phyloP scores from a whole-genome alignment of 208 protist species.

The Trypanosomatidae sp. region DNA sequence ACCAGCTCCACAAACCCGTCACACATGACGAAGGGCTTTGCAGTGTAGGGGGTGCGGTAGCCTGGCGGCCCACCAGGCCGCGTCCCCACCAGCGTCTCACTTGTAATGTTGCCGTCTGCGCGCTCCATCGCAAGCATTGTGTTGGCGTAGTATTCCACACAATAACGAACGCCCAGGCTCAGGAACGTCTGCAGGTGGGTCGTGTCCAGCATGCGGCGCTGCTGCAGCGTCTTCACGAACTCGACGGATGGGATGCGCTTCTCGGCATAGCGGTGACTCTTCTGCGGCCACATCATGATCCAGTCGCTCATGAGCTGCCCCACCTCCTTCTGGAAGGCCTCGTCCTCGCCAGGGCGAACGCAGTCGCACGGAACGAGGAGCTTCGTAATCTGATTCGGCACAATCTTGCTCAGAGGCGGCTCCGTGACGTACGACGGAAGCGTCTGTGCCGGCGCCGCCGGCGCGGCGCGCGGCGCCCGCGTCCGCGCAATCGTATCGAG shows the following conservation, averaged over 20 bases:
- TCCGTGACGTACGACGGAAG: constrained; percentile 42
- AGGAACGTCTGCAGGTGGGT: constrained; percentile 83
- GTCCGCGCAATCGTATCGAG: constrained; percentile 68
- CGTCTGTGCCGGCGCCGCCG: constrained; percentile 23
- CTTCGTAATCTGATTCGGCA: constrained; percentile 39
- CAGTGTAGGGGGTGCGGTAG: constrained; percentile 64
- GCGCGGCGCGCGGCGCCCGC: constrained; percentile 25
- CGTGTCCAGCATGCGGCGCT: constrained; percentile 82
- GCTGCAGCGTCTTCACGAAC: constrained; percentile 81
- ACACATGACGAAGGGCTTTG: constrained; percentile 60
- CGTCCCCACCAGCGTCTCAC: constrained; percentile 24
- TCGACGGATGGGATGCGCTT: constrained; percentile 58
- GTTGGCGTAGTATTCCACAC: constrained; percentile 91
- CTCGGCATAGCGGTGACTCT: constrained; percentile 42
- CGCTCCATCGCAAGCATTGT: constrained; percentile 76
- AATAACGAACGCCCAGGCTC: constrained; percentile 73
- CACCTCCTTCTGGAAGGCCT: constrained; percentile 48
- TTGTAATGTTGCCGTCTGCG: constrained; percentile 31
- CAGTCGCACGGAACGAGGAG: constrained; percentile 57
- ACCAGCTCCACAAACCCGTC: constrained; percentile 96
- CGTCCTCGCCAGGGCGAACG: constrained; percentile 42
- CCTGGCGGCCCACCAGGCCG: constrained; percentile 68
- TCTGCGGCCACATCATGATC: constrained; percentile 57
- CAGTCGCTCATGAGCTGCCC: constrained; percentile 81
- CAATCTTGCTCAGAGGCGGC: constrained; percentile 54